Conservation (phyloP, 192 early-diverging fungal genomes). For the Obelidium mucronatum region DNA sequence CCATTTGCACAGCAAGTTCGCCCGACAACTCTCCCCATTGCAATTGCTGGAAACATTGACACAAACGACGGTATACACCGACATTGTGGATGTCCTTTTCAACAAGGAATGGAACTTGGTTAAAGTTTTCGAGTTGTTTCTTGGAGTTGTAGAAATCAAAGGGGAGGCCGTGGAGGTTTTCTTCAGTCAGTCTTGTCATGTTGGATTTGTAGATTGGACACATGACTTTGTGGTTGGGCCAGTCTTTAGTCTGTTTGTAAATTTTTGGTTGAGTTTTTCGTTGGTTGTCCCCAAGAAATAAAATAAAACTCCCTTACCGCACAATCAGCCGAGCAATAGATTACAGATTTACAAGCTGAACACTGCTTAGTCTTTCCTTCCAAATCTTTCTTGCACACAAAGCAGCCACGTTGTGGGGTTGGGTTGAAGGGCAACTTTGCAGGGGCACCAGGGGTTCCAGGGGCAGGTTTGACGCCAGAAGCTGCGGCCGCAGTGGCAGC, state of each 20-base stretch:
- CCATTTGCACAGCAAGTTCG: slow-evolving; percentile 45
- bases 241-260: slow-evolving; percentile 56
- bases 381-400: slow-evolving; percentile 60
- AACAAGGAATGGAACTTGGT: slow-evolving; percentile 55
- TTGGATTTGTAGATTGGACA: slow-evolving; percentile 53
- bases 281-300: not conserved
- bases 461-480: not conserved
- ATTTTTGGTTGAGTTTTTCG: not conserved
- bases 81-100: slow-evolving; percentile 58
- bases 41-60: slow-evolving; percentile 54
- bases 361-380: slow-evolving; percentile 60
- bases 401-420: slow-evolving; percentile 53
- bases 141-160: slow-evolving; percentile 58
- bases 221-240: slow-evolving; percentile 57
- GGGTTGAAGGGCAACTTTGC: slow-evolving; percentile 29
- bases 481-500: not conserved
- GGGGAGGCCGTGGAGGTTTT: slow-evolving; percentile 57
- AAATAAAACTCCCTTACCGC: slow-evolving; percentile 56
- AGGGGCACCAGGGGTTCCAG: not conserved
- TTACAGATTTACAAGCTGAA: slow-evolving; percentile 62
- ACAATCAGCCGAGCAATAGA: slow-evolving; percentile 58
- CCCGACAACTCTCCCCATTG: slow-evolving; percentile 55
- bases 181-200: slow-evolving; percentile 51
- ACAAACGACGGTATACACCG: slow-evolving; percentile 59
- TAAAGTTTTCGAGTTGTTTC: slow-evolving; percentile 56